These are phyloP conservation scores for Ophiocordyceps robertsii DNA, from an alignment of 2,329 filamentous ascomycete genomes.

Conservation along the genomic window DNA sequence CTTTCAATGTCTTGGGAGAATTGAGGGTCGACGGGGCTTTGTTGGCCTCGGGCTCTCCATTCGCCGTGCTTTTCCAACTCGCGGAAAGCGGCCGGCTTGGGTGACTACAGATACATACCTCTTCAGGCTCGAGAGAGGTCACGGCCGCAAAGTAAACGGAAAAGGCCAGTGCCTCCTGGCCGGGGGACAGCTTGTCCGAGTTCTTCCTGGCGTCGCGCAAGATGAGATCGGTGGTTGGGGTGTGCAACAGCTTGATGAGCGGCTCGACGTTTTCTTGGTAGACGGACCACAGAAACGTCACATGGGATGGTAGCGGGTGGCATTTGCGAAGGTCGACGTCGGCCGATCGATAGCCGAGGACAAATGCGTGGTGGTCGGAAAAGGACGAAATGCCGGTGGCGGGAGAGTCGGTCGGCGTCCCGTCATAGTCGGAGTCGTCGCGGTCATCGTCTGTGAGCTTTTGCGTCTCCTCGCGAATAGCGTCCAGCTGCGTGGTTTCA, in stretches of 20 bases:
- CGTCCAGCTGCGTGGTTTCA: slow-evolving; percentile 15
- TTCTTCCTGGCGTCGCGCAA: slow-evolving; percentile 48
- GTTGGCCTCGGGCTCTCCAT: no score
- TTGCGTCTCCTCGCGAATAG: slow-evolving; percentile 35
- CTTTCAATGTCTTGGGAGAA: no score
- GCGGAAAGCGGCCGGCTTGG: no score
- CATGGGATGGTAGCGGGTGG: slow-evolving; percentile 53
- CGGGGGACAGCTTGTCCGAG: slow-evolving; percentile 40
- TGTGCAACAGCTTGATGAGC: slow-evolving; percentile 56
- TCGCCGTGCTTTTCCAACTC: no score
- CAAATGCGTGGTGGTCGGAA: slow-evolving; percentile 54
- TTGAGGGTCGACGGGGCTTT: no score
- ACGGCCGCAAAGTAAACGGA: slow-evolving; percentile 46
- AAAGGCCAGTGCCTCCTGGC: slow-evolving; percentile 50
- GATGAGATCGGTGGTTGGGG: slow-evolving; percentile 49
- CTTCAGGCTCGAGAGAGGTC: slow-evolving; percentile 44
- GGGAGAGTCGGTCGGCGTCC: slow-evolving; percentile 31
- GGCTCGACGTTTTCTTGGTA: slow-evolving; percentile 66
- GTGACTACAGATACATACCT: slow-evolving; percentile 24
- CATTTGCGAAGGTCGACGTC: slow-evolving; percentile 51
- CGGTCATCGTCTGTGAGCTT: slow-evolving; percentile 29
- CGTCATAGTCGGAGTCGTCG: slow-evolving; percentile 48
- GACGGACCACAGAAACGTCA: slow-evolving; percentile 54
- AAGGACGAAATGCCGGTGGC: slow-evolving; percentile 16
- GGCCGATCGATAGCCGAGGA: slow-evolving; percentile 61